Evolutionary conservation across 169 alveolate species (phyloP), one percentile per base, ranked within the genome.

Genomic region (Ichthyophthirius multifiliis): DNA sequence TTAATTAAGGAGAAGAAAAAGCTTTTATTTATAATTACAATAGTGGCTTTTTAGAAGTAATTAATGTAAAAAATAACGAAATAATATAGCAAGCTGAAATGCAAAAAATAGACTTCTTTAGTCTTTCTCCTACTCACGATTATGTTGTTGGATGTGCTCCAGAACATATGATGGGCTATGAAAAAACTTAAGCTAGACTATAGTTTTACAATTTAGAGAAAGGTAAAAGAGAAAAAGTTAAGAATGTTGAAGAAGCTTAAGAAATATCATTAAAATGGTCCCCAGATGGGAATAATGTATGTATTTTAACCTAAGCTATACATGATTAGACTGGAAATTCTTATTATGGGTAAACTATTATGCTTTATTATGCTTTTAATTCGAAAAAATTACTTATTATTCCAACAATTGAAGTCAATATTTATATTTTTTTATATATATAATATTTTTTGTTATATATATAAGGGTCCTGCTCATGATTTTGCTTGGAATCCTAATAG

Each of bases 401-500:
- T 45, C 71, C 44, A 37, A 88, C 37, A 76, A 55, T 27, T 55
- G 71, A 55, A 5, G 71, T 55, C 23, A 55, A 15, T 27, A 1
- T 12, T n/a, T 18, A 27, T 27, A 27, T 48, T 1, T 7, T 16
- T 16, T 48, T n/a, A 55, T 4, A 3, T 27, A 4, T 55, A 20
- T 55, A 3, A 10, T 10, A 4, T 20, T 55, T 6, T 10, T 27
- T 1, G 31, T 55, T 15, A 89, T 35, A 78, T 82, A 43, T 65
- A 67, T 39, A 87, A 92, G 62, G 92, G 90, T 0, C 91, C 90
- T 32, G 83, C 90, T 7, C 88, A 89, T 71, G 96, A 92, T 82
- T 87, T 88, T 31, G 46, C 78, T 23, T 90, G 95, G 92, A 43
- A 79, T 43, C 88, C 92, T 6, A 41, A 45, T 20, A 75, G 81